phyloP scores from a whole-genome alignment of 305 asterid species.

The Vinca major region DNA sequence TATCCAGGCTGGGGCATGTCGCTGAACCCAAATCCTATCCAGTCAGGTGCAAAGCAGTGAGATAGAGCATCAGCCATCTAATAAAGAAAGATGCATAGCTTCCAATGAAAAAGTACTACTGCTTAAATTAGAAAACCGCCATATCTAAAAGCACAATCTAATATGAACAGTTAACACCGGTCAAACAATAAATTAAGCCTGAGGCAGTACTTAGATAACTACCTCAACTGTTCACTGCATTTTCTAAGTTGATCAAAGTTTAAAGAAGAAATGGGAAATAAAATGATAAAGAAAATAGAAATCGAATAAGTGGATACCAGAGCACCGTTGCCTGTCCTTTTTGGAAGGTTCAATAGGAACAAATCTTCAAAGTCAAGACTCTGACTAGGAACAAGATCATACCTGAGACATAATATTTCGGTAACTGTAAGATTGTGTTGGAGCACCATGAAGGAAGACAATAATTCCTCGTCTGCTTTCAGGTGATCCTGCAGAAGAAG shows the following conservation, averaged over 20 bases:
- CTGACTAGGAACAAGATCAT: constrained; percentile 16
- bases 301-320: neutral
- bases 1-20: constrained; percentile 94
- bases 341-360: neutral
- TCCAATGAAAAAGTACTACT: constrained; percentile 5
- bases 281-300: neutral
- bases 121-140: neutral
- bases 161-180: neutral
- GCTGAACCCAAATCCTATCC: constrained; percentile 97
- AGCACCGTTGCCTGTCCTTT: neutral
- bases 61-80: constrained; percentile 83
- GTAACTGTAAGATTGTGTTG: constrained; percentile 88
- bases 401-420: constrained; percentile 97
- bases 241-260: neutral
- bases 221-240: neutral
- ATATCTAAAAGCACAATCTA: neutral
- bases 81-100: constrained; percentile 13
- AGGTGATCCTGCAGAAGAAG: constrained; percentile 49
- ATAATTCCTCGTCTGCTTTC: constrained; percentile 67
- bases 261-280: neutral
- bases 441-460: constrained; percentile 93
- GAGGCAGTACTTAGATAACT: neutral
- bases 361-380: constrained; percentile 3
- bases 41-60: constrained; percentile 94
- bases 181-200: neutral